Evolutionary conservation across 768 basidiomycete genomes (phyloP).

Genomic region (Mycena kentingensis): DNA sequence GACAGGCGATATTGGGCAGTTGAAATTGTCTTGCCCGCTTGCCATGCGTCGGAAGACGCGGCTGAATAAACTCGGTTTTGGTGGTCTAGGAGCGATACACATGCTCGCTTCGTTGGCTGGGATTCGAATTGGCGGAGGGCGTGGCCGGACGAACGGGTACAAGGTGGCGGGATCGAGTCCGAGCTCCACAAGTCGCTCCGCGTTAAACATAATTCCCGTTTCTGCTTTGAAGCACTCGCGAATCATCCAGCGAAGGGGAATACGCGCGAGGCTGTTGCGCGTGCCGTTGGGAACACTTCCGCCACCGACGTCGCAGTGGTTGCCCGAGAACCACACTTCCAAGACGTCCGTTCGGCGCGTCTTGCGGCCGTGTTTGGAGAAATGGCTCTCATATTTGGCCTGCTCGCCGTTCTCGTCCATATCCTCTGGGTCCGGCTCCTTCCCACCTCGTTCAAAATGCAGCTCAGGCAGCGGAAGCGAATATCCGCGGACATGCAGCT

Average conservation of each 20-base stretch:
- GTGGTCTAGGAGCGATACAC: slow-evolving; percentile 3
- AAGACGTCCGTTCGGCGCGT: slow-evolving; percentile 41
- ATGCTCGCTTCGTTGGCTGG: slow-evolving; percentile 12
- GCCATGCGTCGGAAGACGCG: slow-evolving; percentile 1
- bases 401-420: slow-evolving; percentile 9
- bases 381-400: slow-evolving; percentile 5
- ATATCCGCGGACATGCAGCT: neutral
- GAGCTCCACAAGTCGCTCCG: slow-evolving; percentile 44
- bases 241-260: slow-evolving; percentile 71
- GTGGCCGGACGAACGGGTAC: slow-evolving; percentile 40
- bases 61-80: slow-evolving; percentile 5
- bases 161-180: slow-evolving; percentile 54
- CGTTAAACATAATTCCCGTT: slow-evolving; percentile 62
- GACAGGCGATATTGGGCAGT: neutral
- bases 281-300: slow-evolving; percentile 52
- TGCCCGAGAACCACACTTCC: slow-evolving; percentile 71
- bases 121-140: slow-evolving; percentile 38
- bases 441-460: neutral
- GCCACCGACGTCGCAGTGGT: slow-evolving; percentile 61
- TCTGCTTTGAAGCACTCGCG: slow-evolving; percentile 65
- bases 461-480: neutral
- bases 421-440: neutral
- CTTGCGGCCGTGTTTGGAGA: neutral
- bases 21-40: neutral
- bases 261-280: slow-evolving; percentile 50